These are phyloP conservation scores for Pseudoperonospora humuli DNA, from an alignment of 352 stramenopile species.

Conservation along the genomic window DNA sequence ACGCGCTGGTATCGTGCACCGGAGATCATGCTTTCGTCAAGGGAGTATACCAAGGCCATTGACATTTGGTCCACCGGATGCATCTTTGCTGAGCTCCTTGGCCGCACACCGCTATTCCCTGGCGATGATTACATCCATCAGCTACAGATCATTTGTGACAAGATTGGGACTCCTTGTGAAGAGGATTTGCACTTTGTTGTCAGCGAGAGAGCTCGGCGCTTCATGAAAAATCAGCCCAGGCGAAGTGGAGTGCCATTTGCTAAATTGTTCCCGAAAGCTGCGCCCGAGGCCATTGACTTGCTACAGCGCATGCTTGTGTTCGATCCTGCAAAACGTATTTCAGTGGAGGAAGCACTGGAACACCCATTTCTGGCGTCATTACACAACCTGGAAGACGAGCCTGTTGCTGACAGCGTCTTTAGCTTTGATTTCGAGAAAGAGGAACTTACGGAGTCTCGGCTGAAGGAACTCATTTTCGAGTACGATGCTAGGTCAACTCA, in stretches of 20 bases:
- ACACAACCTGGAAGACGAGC: conserved; percentile 91
- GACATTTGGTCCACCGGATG: conserved; percentile 94
- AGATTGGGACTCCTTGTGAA: conserved; percentile 82
- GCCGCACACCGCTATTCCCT: conserved; percentile 87
- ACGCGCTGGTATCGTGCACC: conserved; percentile 92
- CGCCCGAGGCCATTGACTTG: conserved; percentile 68
- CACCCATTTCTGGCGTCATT: conserved; percentile 89
- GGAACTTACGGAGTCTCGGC: conserved; percentile 64
- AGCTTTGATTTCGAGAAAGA: conserved; percentile 89
- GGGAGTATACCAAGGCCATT: conserved; percentile 95
- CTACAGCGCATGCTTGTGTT: conserved; percentile 86
- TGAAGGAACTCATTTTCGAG: conserved; percentile 87
- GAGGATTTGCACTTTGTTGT: conserved; percentile 88
- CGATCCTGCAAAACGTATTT: conserved; percentile 85
- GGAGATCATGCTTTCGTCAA: conserved; percentile 94
- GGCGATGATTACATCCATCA: conserved; percentile 99
- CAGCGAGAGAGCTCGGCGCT: conserved; percentile 81
- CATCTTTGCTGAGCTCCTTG: conserved; percentile 91
- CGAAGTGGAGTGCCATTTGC: conserved; percentile 60
- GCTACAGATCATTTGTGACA: conserved; percentile 93
- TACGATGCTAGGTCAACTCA: conserved; percentile 18
- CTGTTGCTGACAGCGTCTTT: conserved; percentile 61
- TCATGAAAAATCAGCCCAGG: conserved; percentile 81
- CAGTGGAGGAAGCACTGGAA: conserved; percentile 86
- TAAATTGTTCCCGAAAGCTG: conserved; percentile 67